phyloP scores from a whole-genome alignment of 306 rosid genomes.

The Cucurbita argyrosperma region DNA sequence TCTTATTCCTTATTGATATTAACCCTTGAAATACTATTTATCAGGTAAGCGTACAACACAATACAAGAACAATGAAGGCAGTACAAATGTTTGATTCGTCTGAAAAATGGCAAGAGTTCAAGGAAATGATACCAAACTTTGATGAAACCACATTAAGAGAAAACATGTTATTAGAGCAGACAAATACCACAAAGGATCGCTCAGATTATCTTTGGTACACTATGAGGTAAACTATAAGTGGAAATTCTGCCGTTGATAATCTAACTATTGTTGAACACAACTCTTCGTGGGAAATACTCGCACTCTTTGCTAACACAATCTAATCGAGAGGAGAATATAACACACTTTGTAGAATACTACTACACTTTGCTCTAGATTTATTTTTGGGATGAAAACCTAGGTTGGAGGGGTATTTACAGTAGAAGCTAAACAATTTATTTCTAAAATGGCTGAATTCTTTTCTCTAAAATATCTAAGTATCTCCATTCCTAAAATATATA shows the following conservation, averaged over 20 bases:
- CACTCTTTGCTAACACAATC: no score
- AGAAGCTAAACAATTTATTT: no score
- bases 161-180: conserved; percentile 16
- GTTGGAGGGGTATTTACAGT: no score
- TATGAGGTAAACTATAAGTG: conserved; percentile 11
- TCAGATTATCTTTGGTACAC: conserved; percentile 44
- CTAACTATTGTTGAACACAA: no score
- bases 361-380: no score
- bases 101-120: conserved; percentile 19
- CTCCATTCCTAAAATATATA: no score
- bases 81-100: conserved; percentile 7
- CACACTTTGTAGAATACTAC: no score
- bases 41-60: conserved; percentile 22
- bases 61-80: conserved; percentile 16
- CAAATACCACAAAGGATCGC: conserved; percentile 14
- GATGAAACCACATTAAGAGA: conserved; percentile 11
- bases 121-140: conserved; percentile 16
- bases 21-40: not conserved
- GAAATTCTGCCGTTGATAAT: not conserved
- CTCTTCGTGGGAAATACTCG: no score
- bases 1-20: not conserved
- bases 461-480: no score
- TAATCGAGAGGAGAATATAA: no score
- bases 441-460: no score
- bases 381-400: no score